Evolutionary conservation across 345 rosid genomes (phyloP).

Genomic region (Citrus cavaleriei): DNA sequence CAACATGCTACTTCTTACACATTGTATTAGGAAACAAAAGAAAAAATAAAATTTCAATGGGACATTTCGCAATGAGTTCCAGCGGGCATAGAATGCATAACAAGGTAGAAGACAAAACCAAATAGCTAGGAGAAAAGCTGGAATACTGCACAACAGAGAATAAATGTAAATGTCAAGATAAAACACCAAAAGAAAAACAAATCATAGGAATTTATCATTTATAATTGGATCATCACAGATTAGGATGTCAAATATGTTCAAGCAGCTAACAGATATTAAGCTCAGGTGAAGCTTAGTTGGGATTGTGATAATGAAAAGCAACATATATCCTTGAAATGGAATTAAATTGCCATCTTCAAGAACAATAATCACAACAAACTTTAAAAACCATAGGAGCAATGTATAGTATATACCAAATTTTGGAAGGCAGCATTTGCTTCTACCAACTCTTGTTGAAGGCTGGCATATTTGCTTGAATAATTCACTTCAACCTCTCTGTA

Average conservation of each 20-base stretch:
- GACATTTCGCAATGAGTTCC: background rate
- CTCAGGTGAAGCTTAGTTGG: background rate
- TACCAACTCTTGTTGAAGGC: slow-evolving; percentile 44
- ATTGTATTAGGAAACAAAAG: background rate
- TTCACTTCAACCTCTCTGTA: slow-evolving; percentile 74
- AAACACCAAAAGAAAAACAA: too few species aligned
- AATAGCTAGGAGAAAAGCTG: background rate
- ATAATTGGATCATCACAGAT: background rate
- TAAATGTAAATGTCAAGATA: background rate
- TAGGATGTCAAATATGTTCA: background rate
- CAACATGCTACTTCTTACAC: background rate
- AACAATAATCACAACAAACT: background rate
- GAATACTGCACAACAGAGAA: background rate
- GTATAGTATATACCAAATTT: slow-evolving; percentile 39
- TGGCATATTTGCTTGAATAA: slow-evolving; percentile 69
- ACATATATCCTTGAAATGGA: background rate
- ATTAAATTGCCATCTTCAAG: background rate
- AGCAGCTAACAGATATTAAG: background rate
- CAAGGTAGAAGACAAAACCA: background rate
- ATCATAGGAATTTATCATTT: background rate
- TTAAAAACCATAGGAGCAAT: too few species aligned
- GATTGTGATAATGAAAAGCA: background rate
- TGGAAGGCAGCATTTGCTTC: slow-evolving; percentile 43
- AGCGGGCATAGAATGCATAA: background rate
- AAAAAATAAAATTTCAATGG: background rate